Evolutionary conservation across 768 basidiomycete genomes (phyloP), one percentile per base, ranked within the genome.

Genomic region (Trametes cingulata): DNA sequence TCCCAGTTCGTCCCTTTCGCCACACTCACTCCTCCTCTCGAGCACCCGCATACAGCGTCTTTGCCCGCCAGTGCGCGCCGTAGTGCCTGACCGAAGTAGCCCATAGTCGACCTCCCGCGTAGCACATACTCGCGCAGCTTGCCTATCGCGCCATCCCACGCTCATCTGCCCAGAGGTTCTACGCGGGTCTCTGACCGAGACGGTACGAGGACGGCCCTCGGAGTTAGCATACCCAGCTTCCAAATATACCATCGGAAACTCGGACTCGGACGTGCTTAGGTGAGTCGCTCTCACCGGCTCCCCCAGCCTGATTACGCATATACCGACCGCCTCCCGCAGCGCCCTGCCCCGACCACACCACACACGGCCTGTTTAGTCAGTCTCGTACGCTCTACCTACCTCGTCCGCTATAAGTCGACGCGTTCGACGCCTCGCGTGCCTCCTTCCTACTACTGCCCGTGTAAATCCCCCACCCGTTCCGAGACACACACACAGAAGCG

Each of bases 251-350:
- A 42, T 33, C 25, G 19, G 14, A 39, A 25, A 41, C 13, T 17
- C 37, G n/a, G 37, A 41, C 13, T 17, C 37, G n/a, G 37, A 48
- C 19, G 25, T 20, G 56, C 55, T 56, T 57, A 49, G 56, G 56
- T 57, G 36, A 57, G 56, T 50, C 24, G 22, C 9, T 10, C 37
- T 12, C 20, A 14, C 5, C 47, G 47, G 36, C 36, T 10, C 45
- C 29, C 46, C 35, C 2, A n/a, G 14, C 39, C 3, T 57, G 56
- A 57, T 57, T 29, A 57, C 56, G 47, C 56, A 57, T 49, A 41
- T 52, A 46, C 47, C n/a, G 29, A 36, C 36, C 47, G 47, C 24
- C 37, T 39, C 47, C 27, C 24, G 14, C 22, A 27, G 50, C 52
- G 25, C 22, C 27, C 37, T 19, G 2, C 24, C 43, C 35, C 9